A percentile compares a stretch with the other conserved stretches of the same genome.
Evolutionary conservation across 2,329 filamentous ascomycete species (phyloP).

Genomic region (Colletotrichum tamarilloi): DNA sequence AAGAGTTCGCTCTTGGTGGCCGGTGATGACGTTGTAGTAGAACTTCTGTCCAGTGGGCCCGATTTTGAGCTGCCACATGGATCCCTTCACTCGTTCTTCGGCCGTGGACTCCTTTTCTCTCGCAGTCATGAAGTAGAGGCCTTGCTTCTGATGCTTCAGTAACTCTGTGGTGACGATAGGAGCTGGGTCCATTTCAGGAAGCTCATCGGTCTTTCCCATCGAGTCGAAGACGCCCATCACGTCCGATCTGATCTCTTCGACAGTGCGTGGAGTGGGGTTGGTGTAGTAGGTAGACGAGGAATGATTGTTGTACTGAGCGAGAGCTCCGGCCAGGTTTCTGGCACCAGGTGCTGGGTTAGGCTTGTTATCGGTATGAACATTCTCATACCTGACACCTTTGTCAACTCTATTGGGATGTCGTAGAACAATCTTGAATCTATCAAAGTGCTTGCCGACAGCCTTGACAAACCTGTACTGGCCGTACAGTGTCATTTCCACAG

Average conservation of each 20-base stretch:
- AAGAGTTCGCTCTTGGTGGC: conserved; percentile 67
- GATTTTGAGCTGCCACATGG: conserved; percentile 79
- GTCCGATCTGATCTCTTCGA: conserved; percentile 87
- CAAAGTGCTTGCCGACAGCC: conserved; percentile 75
- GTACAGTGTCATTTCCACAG: conserved; percentile 81
- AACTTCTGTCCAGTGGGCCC: conserved; percentile 61
- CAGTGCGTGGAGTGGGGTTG: conserved; percentile 67
- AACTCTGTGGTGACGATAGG: conserved; percentile 72
- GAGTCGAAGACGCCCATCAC: conserved; percentile 90
- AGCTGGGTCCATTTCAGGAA: conserved; percentile 79
- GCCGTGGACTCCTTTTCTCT: conserved; percentile 74
- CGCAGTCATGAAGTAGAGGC: conserved; percentile 84
- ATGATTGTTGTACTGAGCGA: conserved; percentile 28
- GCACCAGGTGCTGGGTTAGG: conserved; percentile 47
- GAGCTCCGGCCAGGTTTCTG: conserved; percentile 37
- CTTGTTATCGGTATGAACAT: conserved; percentile 75
- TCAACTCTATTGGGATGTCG: conserved; percentile 62
- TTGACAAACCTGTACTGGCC: conserved; percentile 75
- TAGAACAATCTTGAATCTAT: conserved; percentile 74
- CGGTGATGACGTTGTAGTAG: conserved; percentile 90
- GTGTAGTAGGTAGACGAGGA: conserved; percentile 35
- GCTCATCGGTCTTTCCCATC: conserved; percentile 78
- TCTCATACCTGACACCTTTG: conserved; percentile 76
- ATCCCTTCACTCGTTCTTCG: conserved; percentile 71
- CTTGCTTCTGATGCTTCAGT: conserved; percentile 90